Evolutionary conservation across 2,329 filamentous ascomycete species (phyloP).

Genomic region (Verticillium longisporum): DNA sequence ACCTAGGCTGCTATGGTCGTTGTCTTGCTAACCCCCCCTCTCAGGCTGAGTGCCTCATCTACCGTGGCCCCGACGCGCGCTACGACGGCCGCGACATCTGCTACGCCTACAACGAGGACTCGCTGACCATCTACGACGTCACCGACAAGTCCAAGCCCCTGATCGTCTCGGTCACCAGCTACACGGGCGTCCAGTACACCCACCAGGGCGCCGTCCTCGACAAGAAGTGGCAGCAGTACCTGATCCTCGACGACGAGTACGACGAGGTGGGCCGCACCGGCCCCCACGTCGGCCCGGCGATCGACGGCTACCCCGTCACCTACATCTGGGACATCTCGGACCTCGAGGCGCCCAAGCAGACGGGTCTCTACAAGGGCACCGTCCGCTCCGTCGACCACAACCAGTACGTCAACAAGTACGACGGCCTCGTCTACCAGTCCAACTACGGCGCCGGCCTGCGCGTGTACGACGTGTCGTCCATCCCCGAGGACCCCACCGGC

Average conservation of each 20-base stretch:
- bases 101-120: constrained; percentile 46
- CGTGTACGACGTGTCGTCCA: constrained; percentile 22
- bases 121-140: constrained; percentile 42
- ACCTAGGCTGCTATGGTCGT: not conserved
- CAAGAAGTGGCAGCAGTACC: constrained; percentile 28
- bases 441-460: constrained; percentile 35
- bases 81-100: constrained; percentile 41
- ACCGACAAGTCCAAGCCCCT: constrained; percentile 35
- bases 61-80: constrained; percentile 38
- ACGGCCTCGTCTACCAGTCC: constrained; percentile 33
- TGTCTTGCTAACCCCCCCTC: not conserved
- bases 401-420: constrained; percentile 27
- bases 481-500: constrained; percentile 25
- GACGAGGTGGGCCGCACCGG: constrained; percentile 33
- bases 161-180: constrained; percentile 44
- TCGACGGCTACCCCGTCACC: constrained; percentile 35
- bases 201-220: constrained; percentile 47
- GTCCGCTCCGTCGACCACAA: constrained; percentile 34
- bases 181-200: constrained; percentile 42
- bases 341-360: constrained; percentile 32
- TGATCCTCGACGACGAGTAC: constrained; percentile 38
- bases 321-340: constrained; percentile 41
- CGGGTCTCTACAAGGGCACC: constrained; percentile 30
- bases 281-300: constrained; percentile 25
- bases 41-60: constrained; percentile 40